Evolutionary conservation across 2,329 filamentous ascomycete genomes (phyloP).

Genomic region (Colletotrichum sp.): DNA sequence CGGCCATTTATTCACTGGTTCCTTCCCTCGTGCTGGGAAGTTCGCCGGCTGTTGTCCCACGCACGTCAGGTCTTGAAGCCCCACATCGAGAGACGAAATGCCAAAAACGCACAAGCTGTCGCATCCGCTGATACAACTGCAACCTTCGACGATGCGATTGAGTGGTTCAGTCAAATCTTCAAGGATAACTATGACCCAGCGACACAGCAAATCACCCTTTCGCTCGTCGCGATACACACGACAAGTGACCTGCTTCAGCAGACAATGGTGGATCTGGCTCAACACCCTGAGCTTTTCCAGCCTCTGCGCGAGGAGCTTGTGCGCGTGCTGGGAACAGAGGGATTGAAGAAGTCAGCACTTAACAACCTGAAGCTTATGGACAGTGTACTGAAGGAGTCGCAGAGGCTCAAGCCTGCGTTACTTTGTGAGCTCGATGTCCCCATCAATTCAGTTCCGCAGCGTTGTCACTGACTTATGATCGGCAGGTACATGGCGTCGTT

Average conservation of each 20-base stretch:
- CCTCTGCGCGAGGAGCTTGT: conserved; percentile 26
- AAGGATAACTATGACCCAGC: conserved; percentile 10
- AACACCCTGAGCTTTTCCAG: conserved; percentile 23
- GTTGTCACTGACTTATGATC: fast-evolving
- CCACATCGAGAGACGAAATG: conserved; percentile 10
- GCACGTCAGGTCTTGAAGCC: conserved; percentile 16
- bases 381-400: conserved; percentile 22
- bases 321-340: conserved; percentile 17
- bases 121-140: background rate
- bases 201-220: conserved; percentile 20
- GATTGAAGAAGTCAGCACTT: conserved; percentile 24
- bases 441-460: background rate
- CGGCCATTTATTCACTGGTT: conserved; percentile 22
- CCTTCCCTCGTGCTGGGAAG: conserved; percentile 17
- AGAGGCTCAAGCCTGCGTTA: conserved; percentile 25
- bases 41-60: background rate
- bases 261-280: conserved; percentile 23
- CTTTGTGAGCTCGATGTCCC: no score
- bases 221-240: conserved; percentile 27
- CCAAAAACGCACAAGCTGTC: background rate
- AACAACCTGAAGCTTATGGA: conserved; percentile 23
- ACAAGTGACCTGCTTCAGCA: conserved; percentile 24
- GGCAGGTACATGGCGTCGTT: conserved; percentile 4
- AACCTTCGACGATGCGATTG: conserved; percentile 23
- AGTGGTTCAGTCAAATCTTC: conserved; percentile 18